These are phyloP conservation scores for Paulownia fortunei DNA, from an alignment of 257 asterid species.

Conservation along the genomic window DNA sequence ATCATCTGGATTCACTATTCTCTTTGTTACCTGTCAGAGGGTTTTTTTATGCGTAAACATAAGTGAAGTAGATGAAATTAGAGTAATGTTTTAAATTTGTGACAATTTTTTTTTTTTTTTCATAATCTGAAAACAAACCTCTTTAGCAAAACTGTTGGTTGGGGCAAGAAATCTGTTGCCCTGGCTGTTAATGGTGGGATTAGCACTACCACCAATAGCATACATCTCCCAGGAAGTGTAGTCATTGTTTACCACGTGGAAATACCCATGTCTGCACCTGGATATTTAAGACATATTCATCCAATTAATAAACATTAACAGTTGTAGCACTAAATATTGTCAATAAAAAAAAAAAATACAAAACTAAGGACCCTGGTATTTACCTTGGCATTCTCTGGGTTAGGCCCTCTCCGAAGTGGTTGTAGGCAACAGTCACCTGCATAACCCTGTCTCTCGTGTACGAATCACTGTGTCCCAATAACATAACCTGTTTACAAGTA, in stretches of 20 bases:
- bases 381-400: conserved; percentile 66
- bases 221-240: conserved; percentile 65
- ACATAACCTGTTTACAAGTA: conserved; percentile 41
- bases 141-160: conserved; percentile 48
- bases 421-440: conserved; percentile 62
- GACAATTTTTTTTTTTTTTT: background rate
- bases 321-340: background rate
- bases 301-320: background rate
- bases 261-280: conserved; percentile 64
- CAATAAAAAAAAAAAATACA: background rate
- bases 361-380: background rate
- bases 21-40: conserved; percentile 47
- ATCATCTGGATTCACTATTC: conserved; percentile 31
- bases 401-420: conserved; percentile 57
- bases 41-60: background rate
- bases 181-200: conserved; percentile 66
- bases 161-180: conserved; percentile 64
- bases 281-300: background rate
- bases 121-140: conserved; percentile 30
- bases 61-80: background rate
- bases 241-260: conserved; percentile 64
- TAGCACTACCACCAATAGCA: conserved; percentile 64
- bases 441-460: conserved; percentile 44
- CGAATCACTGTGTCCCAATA: conserved; percentile 56
- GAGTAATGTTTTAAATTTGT: background rate